Evolutionary conservation across 73 alveolate species (phyloP).

Genomic region (Stentor coeruleus): DNA sequence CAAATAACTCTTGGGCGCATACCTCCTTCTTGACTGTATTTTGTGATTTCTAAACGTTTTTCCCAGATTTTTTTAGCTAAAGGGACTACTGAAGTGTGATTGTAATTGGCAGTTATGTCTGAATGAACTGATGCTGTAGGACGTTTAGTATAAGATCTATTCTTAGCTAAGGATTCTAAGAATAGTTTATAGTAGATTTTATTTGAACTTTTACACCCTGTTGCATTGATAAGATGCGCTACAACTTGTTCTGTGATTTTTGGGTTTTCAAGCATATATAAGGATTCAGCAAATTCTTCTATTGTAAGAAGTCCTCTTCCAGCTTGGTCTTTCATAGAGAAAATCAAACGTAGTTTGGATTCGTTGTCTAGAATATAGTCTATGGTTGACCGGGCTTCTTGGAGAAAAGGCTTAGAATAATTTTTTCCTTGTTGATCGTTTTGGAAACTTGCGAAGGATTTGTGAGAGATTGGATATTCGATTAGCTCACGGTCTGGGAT

Average conservation of each 20-base stretch:
- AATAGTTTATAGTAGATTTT: neutral
- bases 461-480: neutral
- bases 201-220: neutral
- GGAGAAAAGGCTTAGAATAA: neutral
- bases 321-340: neutral
- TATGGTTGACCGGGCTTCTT: neutral
- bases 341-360: neutral
- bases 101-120: constrained; percentile 7
- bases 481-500: neutral
- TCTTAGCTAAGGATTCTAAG: neutral
- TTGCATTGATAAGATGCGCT: neutral
- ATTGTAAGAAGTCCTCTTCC: neutral
- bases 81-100: neutral
- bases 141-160: neutral
- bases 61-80: constrained; percentile 12
- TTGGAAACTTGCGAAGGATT: neutral
- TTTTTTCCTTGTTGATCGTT: neutral
- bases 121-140: neutral
- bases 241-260: neutral
- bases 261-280: neutral
- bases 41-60: neutral
- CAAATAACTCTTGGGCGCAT: constrained; percentile 13
- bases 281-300: constrained; percentile 6
- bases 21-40: neutral
- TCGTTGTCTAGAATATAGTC: neutral